phyloP scores from a whole-genome alignment of 2,329 filamentous ascomycete species.

The Coniella vitis region DNA sequence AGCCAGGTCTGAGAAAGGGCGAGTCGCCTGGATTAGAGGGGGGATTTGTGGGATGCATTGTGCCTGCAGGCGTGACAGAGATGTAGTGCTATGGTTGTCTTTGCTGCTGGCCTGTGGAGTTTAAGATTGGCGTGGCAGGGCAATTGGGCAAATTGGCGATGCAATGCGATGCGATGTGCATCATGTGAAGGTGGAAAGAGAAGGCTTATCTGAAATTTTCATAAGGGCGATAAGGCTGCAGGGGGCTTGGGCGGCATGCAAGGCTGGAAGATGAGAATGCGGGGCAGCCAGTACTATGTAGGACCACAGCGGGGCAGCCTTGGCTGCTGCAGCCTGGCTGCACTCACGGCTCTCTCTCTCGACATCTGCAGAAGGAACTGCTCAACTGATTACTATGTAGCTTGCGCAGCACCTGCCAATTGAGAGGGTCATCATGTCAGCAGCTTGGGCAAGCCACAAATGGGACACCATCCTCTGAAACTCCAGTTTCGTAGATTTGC shows the following conservation, averaged over 20 bases:
- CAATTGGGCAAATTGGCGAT: too few species aligned
- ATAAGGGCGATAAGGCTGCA: background rate
- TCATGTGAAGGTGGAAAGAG: background rate
- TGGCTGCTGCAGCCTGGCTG: background rate
- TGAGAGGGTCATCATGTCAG: too few species aligned
- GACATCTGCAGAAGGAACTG: too few species aligned
- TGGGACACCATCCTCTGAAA: too few species aligned
- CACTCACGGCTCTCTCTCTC: too few species aligned
- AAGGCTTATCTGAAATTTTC: slow-evolving; percentile 9
- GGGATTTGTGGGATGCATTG: background rate
- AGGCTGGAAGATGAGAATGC: slow-evolving; percentile 9
- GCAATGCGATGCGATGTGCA: background rate
- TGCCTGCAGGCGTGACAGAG: background rate
- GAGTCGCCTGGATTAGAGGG: slow-evolving; percentile 37
- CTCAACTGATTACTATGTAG: too few species aligned
- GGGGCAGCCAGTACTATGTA: slow-evolving; percentile 1
- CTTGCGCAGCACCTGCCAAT: too few species aligned
- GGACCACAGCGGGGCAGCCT: background rate
- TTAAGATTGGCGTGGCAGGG: too few species aligned
- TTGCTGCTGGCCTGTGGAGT: too few species aligned
- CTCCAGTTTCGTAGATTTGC: too few species aligned
- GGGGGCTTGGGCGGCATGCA: slow-evolving; percentile 11
- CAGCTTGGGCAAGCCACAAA: too few species aligned
- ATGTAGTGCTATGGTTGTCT: too few species aligned
- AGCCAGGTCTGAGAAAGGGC: slow-evolving; percentile 70